phyloP scores from a whole-genome alignment of 1,139 yeast species.

The Candida glucosophila region DNA sequence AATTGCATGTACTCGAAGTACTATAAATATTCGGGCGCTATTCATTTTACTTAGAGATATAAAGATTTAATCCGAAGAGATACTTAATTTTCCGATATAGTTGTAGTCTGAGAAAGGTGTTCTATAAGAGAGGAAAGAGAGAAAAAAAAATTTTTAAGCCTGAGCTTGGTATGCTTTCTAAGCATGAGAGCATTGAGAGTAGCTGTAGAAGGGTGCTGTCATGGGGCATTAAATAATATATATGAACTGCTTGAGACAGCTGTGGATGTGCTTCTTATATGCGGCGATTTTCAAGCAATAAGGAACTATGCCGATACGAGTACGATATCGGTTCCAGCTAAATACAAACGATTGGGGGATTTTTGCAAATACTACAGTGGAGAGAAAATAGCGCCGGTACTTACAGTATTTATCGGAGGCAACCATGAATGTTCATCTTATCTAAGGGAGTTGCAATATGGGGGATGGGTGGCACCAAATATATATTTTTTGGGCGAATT shows the following conservation, averaged over 20 bases:
- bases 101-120: too few species aligned
- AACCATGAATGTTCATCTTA: conserved; percentile 88
- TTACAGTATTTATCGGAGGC: conserved; percentile 86
- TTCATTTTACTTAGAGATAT: too few species aligned
- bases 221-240: conserved; percentile 65
- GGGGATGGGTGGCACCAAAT: conserved; percentile 93
- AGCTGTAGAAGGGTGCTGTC: conserved; percentile 92
- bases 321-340: conserved; percentile 56
- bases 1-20: too few species aligned
- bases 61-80: too few species aligned
- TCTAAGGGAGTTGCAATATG: conserved; percentile 63
- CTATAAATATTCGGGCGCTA: too few species aligned
- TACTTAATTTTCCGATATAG: too few species aligned
- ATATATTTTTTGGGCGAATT: conserved; percentile 83
- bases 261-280: conserved; percentile 64
- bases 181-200: too few species aligned
- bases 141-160: too few species aligned
- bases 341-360: conserved; percentile 60
- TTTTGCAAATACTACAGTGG: conserved; percentile 70
- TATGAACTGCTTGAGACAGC: conserved; percentile 28
- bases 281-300: conserved; percentile 83
- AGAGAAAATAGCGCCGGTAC: conserved; percentile 52
- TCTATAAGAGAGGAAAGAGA: too few species aligned
- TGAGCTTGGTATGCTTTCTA: too few species aligned
- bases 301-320: conserved; percentile 56